phyloP scores from a whole-genome alignment of 805 yeast species.

The Millerozyma miso region DNA sequence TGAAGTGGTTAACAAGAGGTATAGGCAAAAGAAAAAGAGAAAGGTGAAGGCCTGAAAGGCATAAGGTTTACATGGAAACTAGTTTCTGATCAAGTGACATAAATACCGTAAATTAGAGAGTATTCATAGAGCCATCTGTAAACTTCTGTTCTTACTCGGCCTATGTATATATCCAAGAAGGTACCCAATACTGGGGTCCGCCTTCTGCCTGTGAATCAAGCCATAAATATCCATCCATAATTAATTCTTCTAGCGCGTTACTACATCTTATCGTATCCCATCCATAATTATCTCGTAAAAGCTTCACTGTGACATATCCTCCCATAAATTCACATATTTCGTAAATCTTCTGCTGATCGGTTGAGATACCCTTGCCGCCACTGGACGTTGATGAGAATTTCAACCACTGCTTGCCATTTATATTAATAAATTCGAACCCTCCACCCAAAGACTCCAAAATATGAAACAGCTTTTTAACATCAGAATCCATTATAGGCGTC shows the following conservation, averaged over 20 bases:
- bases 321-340: slow-evolving; percentile 79
- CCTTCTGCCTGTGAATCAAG: slow-evolving; percentile 52
- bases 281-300: slow-evolving; percentile 66
- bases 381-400: slow-evolving; percentile 30
- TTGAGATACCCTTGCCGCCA: slow-evolving; percentile 22
- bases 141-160: no score
- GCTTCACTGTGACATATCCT: slow-evolving; percentile 55
- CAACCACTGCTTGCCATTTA: slow-evolving; percentile 55
- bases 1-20: slow-evolving; percentile 66
- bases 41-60: slow-evolving; percentile 5
- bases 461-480: slow-evolving; percentile 53
- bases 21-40: slow-evolving; percentile 39
- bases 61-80: no score
- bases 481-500: slow-evolving; percentile 39
- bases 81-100: no score
- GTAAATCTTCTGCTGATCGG: slow-evolving; percentile 67
- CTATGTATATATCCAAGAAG: slow-evolving; percentile 54
- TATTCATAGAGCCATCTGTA: no score
- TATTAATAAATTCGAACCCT: slow-evolving; percentile 60
- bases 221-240: slow-evolving; percentile 82
- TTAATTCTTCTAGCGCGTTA: slow-evolving; percentile 71
- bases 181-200: slow-evolving; percentile 64
- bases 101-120: no score
- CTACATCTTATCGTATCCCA: slow-evolving; percentile 68
- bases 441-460: slow-evolving; percentile 58